Evolutionary conservation across 192 early-diverging fungal species (phyloP).

Genomic region (Bifiguratus adelaidae): DNA sequence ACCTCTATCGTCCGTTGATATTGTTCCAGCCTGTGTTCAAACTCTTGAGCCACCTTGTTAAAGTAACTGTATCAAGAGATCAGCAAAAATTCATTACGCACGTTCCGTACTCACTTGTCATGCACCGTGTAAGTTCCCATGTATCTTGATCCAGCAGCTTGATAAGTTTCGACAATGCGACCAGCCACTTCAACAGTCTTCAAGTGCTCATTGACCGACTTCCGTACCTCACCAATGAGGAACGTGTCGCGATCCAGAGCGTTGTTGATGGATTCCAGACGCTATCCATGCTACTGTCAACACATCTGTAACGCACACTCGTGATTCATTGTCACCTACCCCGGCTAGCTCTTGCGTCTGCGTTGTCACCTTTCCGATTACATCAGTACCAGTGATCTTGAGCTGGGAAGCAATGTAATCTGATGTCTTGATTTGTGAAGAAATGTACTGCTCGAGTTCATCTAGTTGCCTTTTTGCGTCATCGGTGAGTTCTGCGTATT

Average conservation of each 20-base stretch:
- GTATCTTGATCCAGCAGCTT: too few species aligned
- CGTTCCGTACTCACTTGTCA: too few species aligned
- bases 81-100: too few species aligned
- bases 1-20: too few species aligned
- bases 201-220: constrained; percentile 14
- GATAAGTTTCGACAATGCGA: constrained; percentile 21
- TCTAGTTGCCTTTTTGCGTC: constrained; percentile 21
- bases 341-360: neutral
- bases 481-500: constrained; percentile 20
- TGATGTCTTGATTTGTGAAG: neutral
- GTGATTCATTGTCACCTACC: neutral
- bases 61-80: too few species aligned
- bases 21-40: too few species aligned
- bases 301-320: too few species aligned
- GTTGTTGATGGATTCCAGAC: constrained; percentile 14
- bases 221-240: constrained; percentile 12
- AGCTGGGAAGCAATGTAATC: neutral
- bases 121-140: too few species aligned
- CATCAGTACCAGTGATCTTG: neutral
- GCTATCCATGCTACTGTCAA: too few species aligned
- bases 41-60: too few species aligned
- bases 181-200: constrained; percentile 22
- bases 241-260: constrained; percentile 18
- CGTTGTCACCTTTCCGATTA: neutral
- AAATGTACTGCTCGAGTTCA: constrained; percentile 15